Percentiles rank a stretch among this genome's conserved stretches.
These are phyloP conservation scores for Tilletia horrida DNA, from an alignment of 1,284 basidiomycete genomes.

Conservation along the genomic window DNA sequence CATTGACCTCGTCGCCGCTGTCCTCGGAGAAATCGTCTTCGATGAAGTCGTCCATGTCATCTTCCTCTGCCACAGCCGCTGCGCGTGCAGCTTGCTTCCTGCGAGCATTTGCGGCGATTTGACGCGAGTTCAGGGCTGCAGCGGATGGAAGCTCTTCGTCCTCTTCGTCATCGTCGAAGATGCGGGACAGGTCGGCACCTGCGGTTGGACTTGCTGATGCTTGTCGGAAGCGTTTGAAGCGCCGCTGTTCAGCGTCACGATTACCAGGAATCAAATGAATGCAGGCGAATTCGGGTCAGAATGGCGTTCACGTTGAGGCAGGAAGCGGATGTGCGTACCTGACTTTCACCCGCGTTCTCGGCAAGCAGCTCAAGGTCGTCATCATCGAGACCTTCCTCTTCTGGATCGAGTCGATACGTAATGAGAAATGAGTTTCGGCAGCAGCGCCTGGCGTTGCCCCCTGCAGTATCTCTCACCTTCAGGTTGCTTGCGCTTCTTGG, in stretches of 20 bases:
- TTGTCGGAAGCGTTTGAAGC: conserved; percentile 50
- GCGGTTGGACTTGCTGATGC: conserved; percentile 62
- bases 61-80: conserved; percentile 51
- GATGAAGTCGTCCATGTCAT: conserved; percentile 67
- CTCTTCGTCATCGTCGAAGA: conserved; percentile 69
- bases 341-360: conserved; percentile 77
- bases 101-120: conserved; percentile 25
- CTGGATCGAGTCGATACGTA: conserved; percentile 17
- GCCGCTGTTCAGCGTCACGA: conserved; percentile 45
- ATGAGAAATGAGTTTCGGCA: neutral
- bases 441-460: neutral
- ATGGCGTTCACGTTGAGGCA: neutral
- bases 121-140: conserved; percentile 33
- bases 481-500: conserved; percentile 25
- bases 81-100: conserved; percentile 22
- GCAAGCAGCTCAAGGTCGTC: conserved; percentile 91
- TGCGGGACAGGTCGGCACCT: conserved; percentile 66
- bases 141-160: conserved; percentile 56
- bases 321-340: conserved; percentile 37
- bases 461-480: neutral
- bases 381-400: conserved; percentile 77
- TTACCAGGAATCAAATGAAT: too few species aligned
- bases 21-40: conserved; percentile 62
- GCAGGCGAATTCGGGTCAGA: conserved; percentile 56
- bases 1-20: conserved; percentile 42